phyloP scores from a whole-genome alignment of 805 yeast species.

The Kazachstania viticola region DNA sequence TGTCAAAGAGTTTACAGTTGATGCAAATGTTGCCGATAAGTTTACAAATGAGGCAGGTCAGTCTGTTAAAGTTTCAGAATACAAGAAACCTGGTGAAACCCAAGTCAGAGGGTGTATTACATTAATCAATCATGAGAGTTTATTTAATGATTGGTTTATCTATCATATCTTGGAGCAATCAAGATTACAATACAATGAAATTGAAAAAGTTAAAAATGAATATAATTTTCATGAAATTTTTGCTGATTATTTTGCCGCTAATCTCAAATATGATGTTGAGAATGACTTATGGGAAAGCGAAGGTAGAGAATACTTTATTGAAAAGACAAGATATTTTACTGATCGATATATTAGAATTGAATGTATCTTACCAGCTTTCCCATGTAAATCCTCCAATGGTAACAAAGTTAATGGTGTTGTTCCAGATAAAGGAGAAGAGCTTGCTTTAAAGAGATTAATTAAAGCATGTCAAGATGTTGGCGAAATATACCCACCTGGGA shows the following conservation, averaged over 20 bases:
- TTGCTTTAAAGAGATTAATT: conserved; percentile 31
- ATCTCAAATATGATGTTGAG: conserved; percentile 36
- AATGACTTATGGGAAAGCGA: conserved; percentile 39
- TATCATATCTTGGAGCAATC: conserved; percentile 28
- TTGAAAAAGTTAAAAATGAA: conserved; percentile 3
- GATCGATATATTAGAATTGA: conserved; percentile 37
- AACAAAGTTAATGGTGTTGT: conserved; percentile 37
- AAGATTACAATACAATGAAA: conserved; percentile 18
- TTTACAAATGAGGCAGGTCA: conserved; percentile 12
- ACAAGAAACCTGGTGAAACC: conserved; percentile 17
- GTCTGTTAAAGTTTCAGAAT: conserved; percentile 26
- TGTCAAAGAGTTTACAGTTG: conserved; percentile 13
- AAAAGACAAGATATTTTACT: conserved; percentile 37
- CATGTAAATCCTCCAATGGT: conserved; percentile 49
- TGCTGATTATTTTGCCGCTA: conserved; percentile 34
- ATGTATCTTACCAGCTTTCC: conserved; percentile 53
- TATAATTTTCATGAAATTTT: conserved; percentile 24
- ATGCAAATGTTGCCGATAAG: conserved; percentile 8
- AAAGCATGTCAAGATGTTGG: conserved; percentile 21
- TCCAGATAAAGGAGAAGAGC: conserved; percentile 46
- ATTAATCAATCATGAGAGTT: conserved; percentile 22
- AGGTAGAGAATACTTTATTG: conserved; percentile 34
- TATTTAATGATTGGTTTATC: conserved; percentile 29
- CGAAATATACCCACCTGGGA: conserved; percentile 42
- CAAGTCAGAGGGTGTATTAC: conserved; percentile 32